Conservation (phyloP, 129 eudicot genomes). For the Tagetes patula region DNA sequence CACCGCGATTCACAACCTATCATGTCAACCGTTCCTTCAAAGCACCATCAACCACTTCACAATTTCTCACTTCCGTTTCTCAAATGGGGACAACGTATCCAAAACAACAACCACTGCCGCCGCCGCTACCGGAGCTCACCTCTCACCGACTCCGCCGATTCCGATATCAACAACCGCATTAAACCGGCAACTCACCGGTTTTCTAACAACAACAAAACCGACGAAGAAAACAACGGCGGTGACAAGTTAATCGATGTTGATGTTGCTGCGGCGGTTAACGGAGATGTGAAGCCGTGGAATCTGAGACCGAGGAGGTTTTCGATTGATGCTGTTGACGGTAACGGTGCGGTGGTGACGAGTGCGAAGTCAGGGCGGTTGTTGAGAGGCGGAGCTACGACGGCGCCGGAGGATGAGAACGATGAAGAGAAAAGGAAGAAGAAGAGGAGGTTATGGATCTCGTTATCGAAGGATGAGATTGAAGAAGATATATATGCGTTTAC, state of each 20-base stretch:
- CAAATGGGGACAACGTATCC: slow-evolving; percentile 40
- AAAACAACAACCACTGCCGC: slow-evolving; percentile 23
- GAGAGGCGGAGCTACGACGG: slow-evolving; percentile 14
- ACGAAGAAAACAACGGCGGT: slow-evolving; percentile 9
- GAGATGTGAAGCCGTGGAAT: slow-evolving; percentile 51
- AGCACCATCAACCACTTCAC: slow-evolving; percentile 35
- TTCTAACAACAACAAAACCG: background rate
- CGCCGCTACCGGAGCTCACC: slow-evolving; percentile 24
- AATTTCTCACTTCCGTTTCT: slow-evolving; percentile 37
- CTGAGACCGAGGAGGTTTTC: slow-evolving; percentile 49
- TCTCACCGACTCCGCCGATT: slow-evolving; percentile 12
- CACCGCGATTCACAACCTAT: background rate
- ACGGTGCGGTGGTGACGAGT: slow-evolving; percentile 12
- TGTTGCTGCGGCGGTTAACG: slow-evolving; percentile 16
- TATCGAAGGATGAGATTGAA: slow-evolving; percentile 69
- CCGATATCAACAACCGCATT: slow-evolving; percentile 11
- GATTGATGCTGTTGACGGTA: slow-evolving; percentile 3
- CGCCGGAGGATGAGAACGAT: slow-evolving; percentile 22
- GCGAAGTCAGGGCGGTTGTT: slow-evolving; percentile 19
- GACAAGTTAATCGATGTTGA: slow-evolving; percentile 21
- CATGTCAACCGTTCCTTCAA: slow-evolving; percentile 33
- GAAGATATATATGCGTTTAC: slow-evolving; percentile 59
- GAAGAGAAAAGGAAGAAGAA: slow-evolving; percentile 26
- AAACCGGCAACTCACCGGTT: background rate
- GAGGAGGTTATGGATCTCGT: slow-evolving; percentile 54